A percentile compares a stretch with the other conserved stretches of the same genome.
These are phyloP conservation scores for Leccinum uliginosum DNA, from an alignment of 768 basidiomycete species.

Conservation along the genomic window DNA sequence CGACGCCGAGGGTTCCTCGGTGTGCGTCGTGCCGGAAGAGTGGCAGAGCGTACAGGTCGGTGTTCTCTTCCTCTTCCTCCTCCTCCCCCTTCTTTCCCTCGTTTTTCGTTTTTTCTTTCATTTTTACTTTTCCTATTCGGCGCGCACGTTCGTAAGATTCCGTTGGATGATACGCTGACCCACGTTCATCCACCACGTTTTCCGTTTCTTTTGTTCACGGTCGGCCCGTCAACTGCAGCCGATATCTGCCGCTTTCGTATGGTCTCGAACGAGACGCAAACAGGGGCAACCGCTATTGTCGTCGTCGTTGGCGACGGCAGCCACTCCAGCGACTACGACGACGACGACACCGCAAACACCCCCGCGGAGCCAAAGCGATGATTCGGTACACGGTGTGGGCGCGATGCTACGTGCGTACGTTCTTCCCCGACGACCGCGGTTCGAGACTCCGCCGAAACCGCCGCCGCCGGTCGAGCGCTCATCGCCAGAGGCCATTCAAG, in stretches of 20 bases:
- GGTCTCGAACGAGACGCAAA: slow-evolving; percentile 11
- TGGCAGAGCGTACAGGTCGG: slow-evolving; percentile 25
- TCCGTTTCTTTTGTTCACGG: not conserved
- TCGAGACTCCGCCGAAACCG: slow-evolving; percentile 6
- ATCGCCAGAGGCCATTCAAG: slow-evolving; percentile 28
- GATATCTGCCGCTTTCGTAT: slow-evolving; percentile 18
- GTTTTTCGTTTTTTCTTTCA: not conserved
- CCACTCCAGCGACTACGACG: not conserved
- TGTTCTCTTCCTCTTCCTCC: not conserved
- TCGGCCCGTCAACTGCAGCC: slow-evolving; percentile 9
- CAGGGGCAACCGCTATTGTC: not conserved
- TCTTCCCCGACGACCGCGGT: slow-evolving; percentile 1
- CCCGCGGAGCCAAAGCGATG: not conserved
- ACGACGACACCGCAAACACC: not conserved
- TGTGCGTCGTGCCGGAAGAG: not conserved
- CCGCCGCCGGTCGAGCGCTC: slow-evolving; percentile 10
- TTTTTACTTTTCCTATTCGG: not conserved
- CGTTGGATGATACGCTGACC: not conserved
- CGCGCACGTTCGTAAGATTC: not conserved
- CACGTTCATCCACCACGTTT: not conserved
- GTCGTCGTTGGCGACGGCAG: not conserved
- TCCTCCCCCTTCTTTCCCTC: not conserved
- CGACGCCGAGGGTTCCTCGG: not conserved
- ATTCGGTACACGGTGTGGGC: not conserved
- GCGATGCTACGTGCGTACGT: slow-evolving; percentile 7